Evolutionary conservation across 2,329 filamentous ascomycete species (phyloP).

Genomic region (Ramularia endophylla): DNA sequence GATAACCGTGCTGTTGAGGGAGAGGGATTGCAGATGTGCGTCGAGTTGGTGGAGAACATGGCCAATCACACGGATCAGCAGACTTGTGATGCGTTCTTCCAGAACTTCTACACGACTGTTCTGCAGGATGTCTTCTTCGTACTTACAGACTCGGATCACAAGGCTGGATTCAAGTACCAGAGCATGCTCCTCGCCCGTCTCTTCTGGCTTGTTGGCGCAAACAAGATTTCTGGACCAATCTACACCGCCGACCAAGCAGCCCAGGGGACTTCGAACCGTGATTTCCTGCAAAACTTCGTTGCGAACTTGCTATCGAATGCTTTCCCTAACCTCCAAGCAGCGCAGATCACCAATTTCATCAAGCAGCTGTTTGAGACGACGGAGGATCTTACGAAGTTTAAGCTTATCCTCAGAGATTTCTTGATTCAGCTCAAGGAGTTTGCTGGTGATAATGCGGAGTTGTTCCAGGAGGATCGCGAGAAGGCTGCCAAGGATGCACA

Average conservation of each 20-base stretch:
- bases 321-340: conserved; percentile 80
- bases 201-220: conserved; percentile 87
- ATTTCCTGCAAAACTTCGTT: conserved; percentile 86
- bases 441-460: conserved; percentile 86
- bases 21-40: conserved; percentile 94
- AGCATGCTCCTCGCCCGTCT: conserved; percentile 88
- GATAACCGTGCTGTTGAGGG: conserved; percentile 98
- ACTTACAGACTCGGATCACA: conserved; percentile 94
- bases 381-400: conserved; percentile 88
- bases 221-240: conserved; percentile 89
- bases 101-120: conserved; percentile 93
- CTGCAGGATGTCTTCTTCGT: conserved; percentile 98
- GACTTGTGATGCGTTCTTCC: conserved; percentile 94
- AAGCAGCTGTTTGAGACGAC: conserved; percentile 84
- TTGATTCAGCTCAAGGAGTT: conserved; percentile 97
- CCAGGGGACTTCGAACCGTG: conserved; percentile 76
- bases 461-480: conserved; percentile 92
- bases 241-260: conserved; percentile 80
- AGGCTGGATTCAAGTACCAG: conserved; percentile 98
- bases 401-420: conserved; percentile 92
- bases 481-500: conserved; percentile 81
- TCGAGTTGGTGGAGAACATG: conserved; percentile 96
- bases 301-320: conserved; percentile 78
- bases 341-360: conserved; percentile 84
- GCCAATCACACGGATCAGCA: conserved; percentile 73